Base-by-base conservation (phyloP, 169 alveolate species). In the Plasmodium cynomolgi region DNA sequence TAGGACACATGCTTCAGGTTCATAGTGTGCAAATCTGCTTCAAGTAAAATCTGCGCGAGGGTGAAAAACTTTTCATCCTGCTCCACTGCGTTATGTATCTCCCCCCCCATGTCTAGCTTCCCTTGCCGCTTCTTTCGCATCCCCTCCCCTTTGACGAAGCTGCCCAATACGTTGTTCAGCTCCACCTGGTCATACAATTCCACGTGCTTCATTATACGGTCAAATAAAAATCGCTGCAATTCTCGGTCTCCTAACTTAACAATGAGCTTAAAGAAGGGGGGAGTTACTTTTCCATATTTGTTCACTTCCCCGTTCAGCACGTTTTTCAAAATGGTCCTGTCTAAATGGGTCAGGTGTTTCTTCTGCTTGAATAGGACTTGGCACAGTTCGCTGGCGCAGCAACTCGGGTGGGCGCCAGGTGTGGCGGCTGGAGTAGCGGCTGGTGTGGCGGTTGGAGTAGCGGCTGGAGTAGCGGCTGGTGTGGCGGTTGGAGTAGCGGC, bases 1-100 rank as follows among this genome's bases (percentile, higher is more conserved):
- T 47, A 86, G 80, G 11, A 54, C 29, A 86, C 81, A 34, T 86
- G 82, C 11, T 79, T 86, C 68, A 86, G 58, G 81, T 86, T 86
- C 84, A 86, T 86, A 33, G 26, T 34, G 39, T 62, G 72, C 58
- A 86, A 86, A 23, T 34, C n/a, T 7, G 58, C 81, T 26, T 77
- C 77, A 1, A 75, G 80, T 39, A 86, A 77, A 50, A 86, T 75
- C 1, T 9, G 50, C 33, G 50, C 34, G 33, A 86, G 81, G n/a
- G 58, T 26, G 31, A 26, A 75, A 26, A 86, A 31, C 3, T 73
- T 56, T 7, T 85, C 56, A 44, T 73, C 47, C 31, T 85, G 62
- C 1, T 15, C 62, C 23, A 1, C 23, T 50, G 62, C 62, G 33
- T 26, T 33, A 23, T 26, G 37, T 9, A 68, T 23, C 37, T 20